Evolutionary conservation across 371 early-diverging fungal species (phyloP), one percentile per base, ranked within the genome.

Genomic region (Mortierella sp.): DNA sequence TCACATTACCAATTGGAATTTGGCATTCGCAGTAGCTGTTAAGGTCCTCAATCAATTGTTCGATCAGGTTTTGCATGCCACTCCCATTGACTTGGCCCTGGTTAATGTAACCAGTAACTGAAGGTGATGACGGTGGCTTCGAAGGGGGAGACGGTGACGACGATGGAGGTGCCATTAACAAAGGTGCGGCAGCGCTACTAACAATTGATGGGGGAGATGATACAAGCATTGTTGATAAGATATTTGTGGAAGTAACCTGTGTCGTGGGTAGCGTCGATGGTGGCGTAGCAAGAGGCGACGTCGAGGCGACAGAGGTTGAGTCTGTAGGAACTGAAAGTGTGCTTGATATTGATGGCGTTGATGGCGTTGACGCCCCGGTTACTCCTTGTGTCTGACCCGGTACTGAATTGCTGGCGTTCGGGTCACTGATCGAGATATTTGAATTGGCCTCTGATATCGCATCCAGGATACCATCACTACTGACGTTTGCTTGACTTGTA

Each of bases 1-100:
- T 19, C 45, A 48, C 13, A 21, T 79, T 87, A 96, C 96, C 91
- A 28, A 96, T 92, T 10, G 95, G 91, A 38, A 97, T 95, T 74
- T 94, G 94, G 70, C 95, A 95, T 86, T 97, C 97, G 58, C 92
- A 89, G 72, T 95, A 94, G 55, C 89, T 90, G 70, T 96, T 96
- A 40, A 96, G 84, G 80, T 95, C 95, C 76, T 97, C 96, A 68
- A 94, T 85, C 19, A 96, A 70, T 67, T 97, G 95, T 61, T 95
- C 96, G 72, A 97, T 93, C 9, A 96, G 88, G 68, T 93, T 93
- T 52, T 93, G 90, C 62, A 96, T 85, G 32, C 78, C 79, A 9
- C 84, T 52, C 4, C 74, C 80, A n/a, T 74, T 68, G 16, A 64
- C 65, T 9, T 62, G 33, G 1, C 43, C 69, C 10, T 74, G 60